Evolutionary conservation across 352 stramenopile species (phyloP).

Genomic region (Globisporangium cystogenes): DNA sequence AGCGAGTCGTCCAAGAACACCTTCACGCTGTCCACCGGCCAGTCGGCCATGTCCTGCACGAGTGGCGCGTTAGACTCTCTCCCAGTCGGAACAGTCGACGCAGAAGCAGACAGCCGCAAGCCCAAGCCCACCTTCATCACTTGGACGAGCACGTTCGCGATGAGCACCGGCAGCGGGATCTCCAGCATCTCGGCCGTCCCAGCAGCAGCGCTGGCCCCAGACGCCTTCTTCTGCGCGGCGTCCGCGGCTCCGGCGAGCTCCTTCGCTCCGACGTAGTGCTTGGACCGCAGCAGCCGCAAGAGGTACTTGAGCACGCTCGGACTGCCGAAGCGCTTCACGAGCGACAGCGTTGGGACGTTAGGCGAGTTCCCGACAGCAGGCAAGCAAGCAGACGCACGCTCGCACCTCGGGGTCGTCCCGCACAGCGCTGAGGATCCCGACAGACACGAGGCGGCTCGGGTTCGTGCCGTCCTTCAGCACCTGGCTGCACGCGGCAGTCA

Average conservation of each 20-base stretch:
- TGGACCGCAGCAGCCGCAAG: conserved; percentile 69
- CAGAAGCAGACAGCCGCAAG: no score
- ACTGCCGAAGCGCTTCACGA: conserved; percentile 35
- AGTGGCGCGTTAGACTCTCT: no score
- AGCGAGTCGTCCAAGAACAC: conserved; percentile 85
- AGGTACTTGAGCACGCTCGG: conserved; percentile 72
- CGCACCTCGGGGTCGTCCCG: conserved; percentile 44
- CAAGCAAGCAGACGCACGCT: no score
- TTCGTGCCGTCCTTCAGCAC: conserved; percentile 51
- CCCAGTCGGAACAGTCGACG: not conserved
- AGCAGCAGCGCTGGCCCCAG: not conserved
- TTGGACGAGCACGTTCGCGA: conserved; percentile 64
- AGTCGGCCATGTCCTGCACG: conserved; percentile 35
- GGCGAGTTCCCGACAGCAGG: no score
- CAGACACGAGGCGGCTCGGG: conserved; percentile 53
- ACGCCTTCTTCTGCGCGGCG: conserved; percentile 20
- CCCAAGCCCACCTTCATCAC: conserved; percentile 64
- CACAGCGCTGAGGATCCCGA: conserved; percentile 51
- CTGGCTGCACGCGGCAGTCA: conserved; percentile 41
- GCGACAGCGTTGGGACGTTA: not conserved
- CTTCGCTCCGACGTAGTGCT: conserved; percentile 63
- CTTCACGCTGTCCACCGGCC: conserved; percentile 80
- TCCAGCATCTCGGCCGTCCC: conserved; percentile 29
- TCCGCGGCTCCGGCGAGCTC: conserved; percentile 13
- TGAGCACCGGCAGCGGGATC: conserved; percentile 61